Evolutionary conservation across 305 asterid genomes (phyloP), one percentile per base, ranked within the genome.

Genomic region (Rubia tinctorum): DNA sequence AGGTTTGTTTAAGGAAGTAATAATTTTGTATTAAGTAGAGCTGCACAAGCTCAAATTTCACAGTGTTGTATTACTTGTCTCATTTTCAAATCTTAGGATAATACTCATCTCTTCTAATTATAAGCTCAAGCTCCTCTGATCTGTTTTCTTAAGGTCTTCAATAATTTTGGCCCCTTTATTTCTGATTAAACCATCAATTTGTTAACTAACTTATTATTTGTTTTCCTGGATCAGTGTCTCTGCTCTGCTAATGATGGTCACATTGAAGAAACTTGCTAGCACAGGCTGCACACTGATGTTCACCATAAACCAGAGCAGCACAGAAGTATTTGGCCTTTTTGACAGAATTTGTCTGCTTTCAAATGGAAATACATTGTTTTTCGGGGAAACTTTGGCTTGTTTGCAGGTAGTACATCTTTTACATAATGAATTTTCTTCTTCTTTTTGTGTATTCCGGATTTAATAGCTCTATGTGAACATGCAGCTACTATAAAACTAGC

Each of bases 281-380:
- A 88, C 97, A 1, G 98, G 99, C 34, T 95, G 98, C 87, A 95
- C 97, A 72, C 85, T 95, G 17, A 91, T 95, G 74, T 92, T 95
- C 88, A 91, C 99, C 83, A 89, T 95, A 69, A 76, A 90, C 80
- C 99, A 95, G 83, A 95, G 99, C 85, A 95, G 98, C 88, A 95
- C 99, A 2, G 99, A 95, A 87, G 99, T 95, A 43, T 95, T 95
- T 84, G 99, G 99, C 80, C 98, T 95, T 81, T 95, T 92, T 61
- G 97, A 95, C 78, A 84, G 97, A 76, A 94, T 94, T 76, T 94
- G 98, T 80, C 96, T 94, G 80, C 97, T 94, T 79, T 95, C 99
- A 59, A 91, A 91, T 81, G 99, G 99, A 76, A 95, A 95, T 86
- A 95, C 97, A 8, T 81, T 95, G 85, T 95, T 95, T 87, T 95